phyloP scores from a whole-genome alignment of 441 rosid genomes.

The Pelargonium fulgidum region DNA sequence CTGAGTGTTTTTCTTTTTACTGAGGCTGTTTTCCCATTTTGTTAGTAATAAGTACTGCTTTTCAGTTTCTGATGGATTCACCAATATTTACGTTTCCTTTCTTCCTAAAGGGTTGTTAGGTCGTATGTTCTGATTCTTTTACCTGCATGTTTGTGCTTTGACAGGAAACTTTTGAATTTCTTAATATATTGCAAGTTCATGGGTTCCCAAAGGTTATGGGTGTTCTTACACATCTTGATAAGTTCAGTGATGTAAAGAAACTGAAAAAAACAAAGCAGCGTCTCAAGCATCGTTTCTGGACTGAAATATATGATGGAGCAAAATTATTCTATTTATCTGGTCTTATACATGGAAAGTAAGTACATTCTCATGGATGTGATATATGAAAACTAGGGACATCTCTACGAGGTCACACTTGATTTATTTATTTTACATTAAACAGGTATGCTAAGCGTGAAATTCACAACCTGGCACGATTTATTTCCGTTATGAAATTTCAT shows the following conservation, averaged over 20 bases:
- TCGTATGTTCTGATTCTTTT: constrained; percentile 9
- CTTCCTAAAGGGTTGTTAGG: background rate
- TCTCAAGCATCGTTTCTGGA: constrained; percentile 95
- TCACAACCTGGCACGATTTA: constrained; percentile 75
- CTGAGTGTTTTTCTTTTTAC: background rate
- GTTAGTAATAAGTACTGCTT: constrained; percentile 6
- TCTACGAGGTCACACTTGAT: background rate
- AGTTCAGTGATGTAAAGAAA: constrained; percentile 81
- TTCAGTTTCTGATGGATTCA: background rate
- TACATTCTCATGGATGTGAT: constrained; percentile 11
- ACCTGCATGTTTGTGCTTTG: constrained; percentile 16
- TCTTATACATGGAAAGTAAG: constrained; percentile 81
- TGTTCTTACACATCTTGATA: constrained; percentile 88
- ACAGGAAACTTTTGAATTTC: constrained; percentile 95
- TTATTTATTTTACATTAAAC: constrained; percentile 17
- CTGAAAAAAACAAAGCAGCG: constrained; percentile 79
- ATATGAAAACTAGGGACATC: background rate
- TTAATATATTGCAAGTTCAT: constrained; percentile 84
- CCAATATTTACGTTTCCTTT: constrained; percentile 3
- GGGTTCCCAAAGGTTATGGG: constrained; percentile 95
- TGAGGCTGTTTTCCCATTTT: background rate
- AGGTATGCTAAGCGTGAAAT: constrained; percentile 75
- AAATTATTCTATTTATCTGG: constrained; percentile 90
- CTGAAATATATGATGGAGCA: constrained; percentile 83
- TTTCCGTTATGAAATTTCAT: constrained; percentile 68